A percentile compares a stretch with the other conserved stretches of the same genome.
Evolutionary conservation across 78 protist genomes (phyloP).

Genomic region (Emiliania huxleyi): DNA sequence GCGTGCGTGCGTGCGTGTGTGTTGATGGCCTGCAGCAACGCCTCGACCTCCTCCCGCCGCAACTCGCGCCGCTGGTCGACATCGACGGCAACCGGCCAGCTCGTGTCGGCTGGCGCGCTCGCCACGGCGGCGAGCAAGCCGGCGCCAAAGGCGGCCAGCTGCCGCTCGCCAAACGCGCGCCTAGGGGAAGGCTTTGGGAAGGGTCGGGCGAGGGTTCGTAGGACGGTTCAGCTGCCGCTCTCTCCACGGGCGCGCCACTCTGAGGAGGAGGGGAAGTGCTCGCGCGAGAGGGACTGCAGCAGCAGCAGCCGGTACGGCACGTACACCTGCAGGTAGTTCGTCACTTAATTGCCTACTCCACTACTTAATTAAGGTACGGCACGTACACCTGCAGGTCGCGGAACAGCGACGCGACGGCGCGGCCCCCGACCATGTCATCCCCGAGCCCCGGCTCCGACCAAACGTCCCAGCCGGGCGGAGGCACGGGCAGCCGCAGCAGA

Average conservation of each 20-base stretch:
- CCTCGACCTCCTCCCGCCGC: not conserved
- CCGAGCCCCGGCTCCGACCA: not conserved
- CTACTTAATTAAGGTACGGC: no score
- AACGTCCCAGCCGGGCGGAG: not conserved
- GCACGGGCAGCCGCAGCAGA: not conserved
- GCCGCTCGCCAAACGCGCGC: not conserved
- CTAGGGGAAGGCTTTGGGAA: not conserved
- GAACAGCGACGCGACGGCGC: no score
- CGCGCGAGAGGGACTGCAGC: not conserved
- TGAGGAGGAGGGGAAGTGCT: not conserved
- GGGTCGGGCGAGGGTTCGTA: no score
- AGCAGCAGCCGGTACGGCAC: not conserved
- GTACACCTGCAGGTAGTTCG: not conserved
- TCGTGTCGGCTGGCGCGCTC: not conserved
- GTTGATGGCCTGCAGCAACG: no score
- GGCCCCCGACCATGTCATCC: no score
- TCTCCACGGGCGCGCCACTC: no score
- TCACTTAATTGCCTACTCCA: no score
- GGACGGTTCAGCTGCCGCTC: no score
- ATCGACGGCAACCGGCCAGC: not conserved
- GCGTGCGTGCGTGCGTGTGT: no score
- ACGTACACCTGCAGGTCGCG: no score
- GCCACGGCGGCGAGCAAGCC: not conserved
- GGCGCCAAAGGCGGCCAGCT: not conserved
- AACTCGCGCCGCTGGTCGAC: not conserved